Percentiles rank a stretch among this genome's conserved stretches.
These are phyloP conservation scores for Gleditsia sinensis DNA, from an alignment of 306 rosid genomes.

Conservation along the genomic window DNA sequence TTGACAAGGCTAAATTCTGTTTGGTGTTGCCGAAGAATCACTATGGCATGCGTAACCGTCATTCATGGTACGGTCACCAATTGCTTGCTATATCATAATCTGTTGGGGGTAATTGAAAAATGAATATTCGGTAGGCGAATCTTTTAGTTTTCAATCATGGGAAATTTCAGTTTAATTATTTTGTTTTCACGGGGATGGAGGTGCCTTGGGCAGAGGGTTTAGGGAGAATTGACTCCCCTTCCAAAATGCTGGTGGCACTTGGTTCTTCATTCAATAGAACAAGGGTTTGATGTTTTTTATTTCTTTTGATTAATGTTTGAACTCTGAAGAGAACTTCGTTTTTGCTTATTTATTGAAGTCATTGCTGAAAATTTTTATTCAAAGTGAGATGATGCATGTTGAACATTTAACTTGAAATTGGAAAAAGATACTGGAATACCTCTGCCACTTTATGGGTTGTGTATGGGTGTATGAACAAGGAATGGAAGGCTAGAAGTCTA, in stretches of 20 bases:
- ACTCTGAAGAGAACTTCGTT: neutral
- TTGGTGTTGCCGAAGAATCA: neutral
- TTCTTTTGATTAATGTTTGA: neutral
- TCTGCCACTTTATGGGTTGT: conserved; percentile 5
- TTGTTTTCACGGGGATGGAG: no score
- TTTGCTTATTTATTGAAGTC: neutral
- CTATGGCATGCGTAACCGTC: neutral
- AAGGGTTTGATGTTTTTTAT: neutral
- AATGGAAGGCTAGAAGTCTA: no score
- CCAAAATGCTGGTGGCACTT: neutral
- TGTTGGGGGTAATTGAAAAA: neutral
- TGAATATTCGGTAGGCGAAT: neutral
- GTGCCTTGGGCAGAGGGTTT: neutral
- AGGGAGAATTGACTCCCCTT: neutral
- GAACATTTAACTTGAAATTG: neutral
- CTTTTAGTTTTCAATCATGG: neutral
- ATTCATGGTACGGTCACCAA: neutral
- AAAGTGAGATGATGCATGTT: neutral
- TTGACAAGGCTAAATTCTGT: neutral
- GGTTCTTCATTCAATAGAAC: neutral
- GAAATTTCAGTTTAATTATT: no score
- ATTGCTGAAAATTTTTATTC: neutral
- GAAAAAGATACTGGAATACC: no score
- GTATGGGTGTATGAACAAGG: neutral
- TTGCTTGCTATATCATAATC: neutral